Evolutionary conservation across 768 basidiomycete species (phyloP), one percentile per base, ranked within the genome.

Genomic region (Clitopilus passeckerianus): DNA sequence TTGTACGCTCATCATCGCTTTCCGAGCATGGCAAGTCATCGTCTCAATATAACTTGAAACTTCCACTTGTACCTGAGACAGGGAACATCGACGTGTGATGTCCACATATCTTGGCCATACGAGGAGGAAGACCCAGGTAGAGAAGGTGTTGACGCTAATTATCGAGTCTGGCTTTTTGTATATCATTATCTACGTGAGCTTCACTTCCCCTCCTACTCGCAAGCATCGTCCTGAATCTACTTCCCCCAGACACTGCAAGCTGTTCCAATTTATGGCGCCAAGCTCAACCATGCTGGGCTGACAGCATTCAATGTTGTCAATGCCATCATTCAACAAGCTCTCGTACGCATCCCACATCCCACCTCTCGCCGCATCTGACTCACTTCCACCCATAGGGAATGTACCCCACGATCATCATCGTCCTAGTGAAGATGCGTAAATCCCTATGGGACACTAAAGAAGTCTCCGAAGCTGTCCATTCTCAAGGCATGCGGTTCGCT

Each of bases 111-210:
- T 70, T 34, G 69, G 67, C 12, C 56, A 63, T n/a, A 65, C 68
- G n/a, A 65, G 63, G 20, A 60, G 64, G 54, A 65, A 57, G 56
- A 69, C 68, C 8, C 68, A 66, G 35, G 69, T 66, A 18, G 71
- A 71, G 57, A 70, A 67, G 56, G 56, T 71, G 18, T 57, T 71
- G 44, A 67, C 64, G 4, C 63, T 71, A 18, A 53, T 71, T n/a
- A 59, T 71, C 9, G 71, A 72, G 56, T 71, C 71, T 3, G 71
- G 70, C 5, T 64, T 64, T 6, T 50, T 69, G 18, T 72, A 71
- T 53, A 58, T 72, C 34, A 64, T 64, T 7, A 59, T 71, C 57
- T 72, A 71, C 52, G 71, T 70, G 24, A 24, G 68, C 58, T 37
- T 3, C 58, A 27, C 9, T n/a, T 16, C 34, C 24, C 16, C 22